Evolutionary conservation across 768 basidiomycete genomes (phyloP).

Genomic region (Tephrocybe sp.): DNA sequence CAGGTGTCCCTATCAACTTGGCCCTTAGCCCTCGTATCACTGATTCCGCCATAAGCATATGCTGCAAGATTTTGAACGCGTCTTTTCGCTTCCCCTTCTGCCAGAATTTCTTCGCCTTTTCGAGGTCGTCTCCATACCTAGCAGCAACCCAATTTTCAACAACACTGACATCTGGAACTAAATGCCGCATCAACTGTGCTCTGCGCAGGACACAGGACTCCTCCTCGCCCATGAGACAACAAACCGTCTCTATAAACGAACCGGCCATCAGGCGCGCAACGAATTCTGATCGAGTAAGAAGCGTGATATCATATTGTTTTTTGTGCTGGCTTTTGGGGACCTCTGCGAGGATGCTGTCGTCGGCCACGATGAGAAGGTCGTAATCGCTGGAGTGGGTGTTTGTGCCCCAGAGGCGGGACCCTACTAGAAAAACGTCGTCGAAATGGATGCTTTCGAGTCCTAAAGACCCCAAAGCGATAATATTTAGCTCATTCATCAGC

Average conservation of each 20-base stretch:
- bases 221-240: slow-evolving; percentile 17
- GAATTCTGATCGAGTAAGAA: slow-evolving; percentile 19
- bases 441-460: background rate
- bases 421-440: slow-evolving; percentile 16
- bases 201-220: slow-evolving; percentile 13
- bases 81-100: slow-evolving; percentile 19
- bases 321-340: slow-evolving; percentile 21
- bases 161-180: slow-evolving; percentile 7
- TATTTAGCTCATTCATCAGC: background rate
- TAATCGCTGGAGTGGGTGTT: slow-evolving; percentile 19
- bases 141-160: slow-evolving; percentile 15
- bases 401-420: slow-evolving; percentile 23
- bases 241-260: slow-evolving; percentile 22
- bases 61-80: slow-evolving; percentile 22
- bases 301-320: slow-evolving; percentile 21
- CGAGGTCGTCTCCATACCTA: slow-evolving; percentile 13
- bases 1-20: slow-evolving; percentile 5
- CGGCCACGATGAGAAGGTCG: slow-evolving; percentile 18
- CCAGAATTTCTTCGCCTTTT: slow-evolving; percentile 25
- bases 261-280: slow-evolving; percentile 15
- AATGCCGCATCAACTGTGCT: slow-evolving; percentile 3
- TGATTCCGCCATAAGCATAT: slow-evolving; percentile 17
- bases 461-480: background rate
- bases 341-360: slow-evolving; percentile 4
- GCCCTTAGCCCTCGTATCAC: slow-evolving; percentile 14